A percentile compares a stretch with the other conserved stretches of the same genome.
Conservation (phyloP, 2,329 filamentous ascomycete species). For the Paraphoma sp. region DNA sequence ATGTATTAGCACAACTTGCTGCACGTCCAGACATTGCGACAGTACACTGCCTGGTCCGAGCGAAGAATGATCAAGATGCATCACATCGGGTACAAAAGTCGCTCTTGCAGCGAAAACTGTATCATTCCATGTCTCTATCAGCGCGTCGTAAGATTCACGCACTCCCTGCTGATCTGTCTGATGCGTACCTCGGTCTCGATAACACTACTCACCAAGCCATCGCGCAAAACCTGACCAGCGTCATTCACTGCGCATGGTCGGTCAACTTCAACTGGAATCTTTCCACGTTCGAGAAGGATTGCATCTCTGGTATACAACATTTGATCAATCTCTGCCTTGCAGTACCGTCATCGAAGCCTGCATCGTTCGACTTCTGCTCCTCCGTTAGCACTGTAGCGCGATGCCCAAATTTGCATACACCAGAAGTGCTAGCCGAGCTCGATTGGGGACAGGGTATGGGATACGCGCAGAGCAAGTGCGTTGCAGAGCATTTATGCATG, state of each 20-base stretch:
- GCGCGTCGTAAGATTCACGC: constrained; percentile 39
- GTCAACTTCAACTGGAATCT: constrained; percentile 64
- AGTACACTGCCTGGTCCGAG: constrained; percentile 63
- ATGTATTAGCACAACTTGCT: constrained; percentile 56
- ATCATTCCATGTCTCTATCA: constrained; percentile 31
- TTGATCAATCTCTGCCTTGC: constrained; percentile 50
- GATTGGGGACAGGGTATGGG: constrained; percentile 58
- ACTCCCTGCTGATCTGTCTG: constrained; percentile 50
- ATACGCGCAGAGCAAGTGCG: constrained; percentile 58
- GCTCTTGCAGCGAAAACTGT: constrained; percentile 46
- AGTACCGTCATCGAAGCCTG: constrained; percentile 40
- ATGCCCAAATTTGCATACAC: constrained; percentile 34
- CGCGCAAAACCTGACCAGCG: constrained; percentile 39
- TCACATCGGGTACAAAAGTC: constrained; percentile 45
- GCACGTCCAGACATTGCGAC: constrained; percentile 36
- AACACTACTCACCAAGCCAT: constrained; percentile 18
- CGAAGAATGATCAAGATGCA: constrained; percentile 43
- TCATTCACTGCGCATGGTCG: constrained; percentile 62
- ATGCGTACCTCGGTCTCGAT: constrained; percentile 50
- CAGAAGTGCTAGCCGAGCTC: constrained; percentile 39
- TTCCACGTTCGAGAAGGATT: constrained; percentile 57
- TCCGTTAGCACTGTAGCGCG: constrained; percentile 53
- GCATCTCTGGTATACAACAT: constrained; percentile 54
- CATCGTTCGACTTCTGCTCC: constrained; percentile 55
- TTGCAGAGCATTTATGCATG: constrained; percentile 54